These are phyloP conservation scores for Massospora cicadina DNA, from an alignment of 371 early-diverging fungal species.

Conservation along the genomic window DNA sequence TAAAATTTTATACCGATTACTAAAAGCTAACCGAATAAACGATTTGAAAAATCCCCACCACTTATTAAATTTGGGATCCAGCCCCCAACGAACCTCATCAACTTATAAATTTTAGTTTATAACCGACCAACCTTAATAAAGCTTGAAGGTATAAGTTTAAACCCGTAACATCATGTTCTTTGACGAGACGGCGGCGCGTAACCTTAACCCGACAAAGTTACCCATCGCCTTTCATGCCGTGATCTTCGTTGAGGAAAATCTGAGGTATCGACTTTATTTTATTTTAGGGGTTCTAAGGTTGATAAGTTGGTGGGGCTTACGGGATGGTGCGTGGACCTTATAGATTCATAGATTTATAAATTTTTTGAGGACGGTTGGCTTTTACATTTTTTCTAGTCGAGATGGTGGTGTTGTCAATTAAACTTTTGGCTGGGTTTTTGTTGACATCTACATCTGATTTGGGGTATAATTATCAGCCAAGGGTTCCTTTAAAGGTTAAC, in stretches of 20 bases:
- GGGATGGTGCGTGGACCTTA: too few relatives aligned
- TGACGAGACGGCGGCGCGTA: not conserved
- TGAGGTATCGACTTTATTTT: not conserved
- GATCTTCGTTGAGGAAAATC: not conserved
- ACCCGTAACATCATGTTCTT: too few relatives aligned
- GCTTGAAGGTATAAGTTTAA: too few relatives aligned
- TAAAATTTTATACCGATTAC: too few relatives aligned
- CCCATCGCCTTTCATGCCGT: not conserved
- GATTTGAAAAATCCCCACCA: too few relatives aligned
- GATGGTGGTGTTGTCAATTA: not conserved
- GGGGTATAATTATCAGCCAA: not conserved
- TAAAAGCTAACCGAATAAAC: too few relatives aligned
- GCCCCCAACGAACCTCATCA: too few relatives aligned
- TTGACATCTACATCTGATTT: not conserved
- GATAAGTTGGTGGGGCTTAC: not conserved
- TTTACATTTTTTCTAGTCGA: not conserved
- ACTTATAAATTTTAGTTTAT: too few relatives aligned
- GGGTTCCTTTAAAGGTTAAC: not conserved
- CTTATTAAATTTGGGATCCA: too few relatives aligned
- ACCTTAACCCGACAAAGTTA: not conserved
- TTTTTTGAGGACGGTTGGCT: not conserved
- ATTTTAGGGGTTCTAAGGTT: not conserved
- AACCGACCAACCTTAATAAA: too few relatives aligned
- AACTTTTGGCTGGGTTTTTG: not conserved
- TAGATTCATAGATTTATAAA: not conserved